Evolutionary conservation across 1,284 basidiomycete species (phyloP), one percentile per base, ranked within the genome.

Genomic region (Puccinia hordei): DNA sequence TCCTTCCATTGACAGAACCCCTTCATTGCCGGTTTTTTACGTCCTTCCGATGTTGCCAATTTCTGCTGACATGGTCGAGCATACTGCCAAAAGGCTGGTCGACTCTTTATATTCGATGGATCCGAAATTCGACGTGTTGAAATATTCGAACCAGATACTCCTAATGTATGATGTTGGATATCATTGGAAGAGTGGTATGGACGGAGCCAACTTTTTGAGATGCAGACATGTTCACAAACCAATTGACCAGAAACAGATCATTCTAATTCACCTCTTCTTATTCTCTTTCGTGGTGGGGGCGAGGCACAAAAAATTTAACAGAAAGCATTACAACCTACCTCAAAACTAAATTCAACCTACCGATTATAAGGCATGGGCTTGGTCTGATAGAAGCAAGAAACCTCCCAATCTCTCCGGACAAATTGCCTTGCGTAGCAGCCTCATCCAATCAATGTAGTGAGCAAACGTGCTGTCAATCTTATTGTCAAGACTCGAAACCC

Each of bases 111-210:
- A 73, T 81, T 73, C 75, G 44, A 78, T 78, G 30, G 73, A 51
- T 38, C 77, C 35, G 27, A 49, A 22, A 17, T 66, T 53, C 13
- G 12, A 24, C 80, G 44, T 68, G 79, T 66, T 59, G 81, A 55
- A 59, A 65, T 69, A 44, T 24, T 82, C 83, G 44, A 85, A 84
- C 53, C 86, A 86, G 6, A 84, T 91, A 9, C 83, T 91, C 0
- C 85, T 98, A 13, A 89, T 90, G 38, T 91, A 92, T 85, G 93
- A 98, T 83, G 93, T 97, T 0, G 90, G 88, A 0, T 95, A 93
- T 85, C 88, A 91, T n/a, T 90, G 94, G 86, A 84, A 87, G 74
- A 88, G 90, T 82, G 89, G 92, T 92, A 82, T 77, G 87, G 81
- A 27, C 19, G 24, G 83, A 13, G 82, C 82, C 75, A 73, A 83